Evolutionary conservation across 2,329 filamentous ascomycete genomes (phyloP).

Genomic region (Zasmidium citrigriseum): DNA sequence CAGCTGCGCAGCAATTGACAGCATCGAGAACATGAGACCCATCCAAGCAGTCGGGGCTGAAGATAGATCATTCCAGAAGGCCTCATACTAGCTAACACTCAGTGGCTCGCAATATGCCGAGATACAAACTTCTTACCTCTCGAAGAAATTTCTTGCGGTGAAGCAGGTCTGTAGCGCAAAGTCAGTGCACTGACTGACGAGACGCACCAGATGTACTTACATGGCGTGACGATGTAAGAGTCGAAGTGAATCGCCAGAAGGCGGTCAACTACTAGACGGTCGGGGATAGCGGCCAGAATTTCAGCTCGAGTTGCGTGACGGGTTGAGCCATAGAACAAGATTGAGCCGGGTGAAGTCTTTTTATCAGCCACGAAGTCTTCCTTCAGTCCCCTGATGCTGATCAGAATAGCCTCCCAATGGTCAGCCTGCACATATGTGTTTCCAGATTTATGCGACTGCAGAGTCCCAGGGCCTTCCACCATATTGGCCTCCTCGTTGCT

Average conservation of each 20-base stretch:
- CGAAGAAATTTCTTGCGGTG: constrained; percentile 4
- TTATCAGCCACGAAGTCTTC: not conserved
- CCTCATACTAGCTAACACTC: constrained; percentile 38
- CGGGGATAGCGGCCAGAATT: constrained; percentile 4
- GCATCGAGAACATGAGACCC: constrained; percentile 44
- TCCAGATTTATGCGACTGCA: not conserved
- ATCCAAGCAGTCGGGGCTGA: constrained; percentile 45
- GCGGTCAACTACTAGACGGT: constrained; percentile 4
- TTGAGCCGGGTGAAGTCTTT: not conserved
- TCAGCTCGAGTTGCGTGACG: not conserved
- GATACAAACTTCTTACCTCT: constrained; percentile 7
- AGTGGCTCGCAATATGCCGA: not conserved
- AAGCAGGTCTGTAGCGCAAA: not conserved
- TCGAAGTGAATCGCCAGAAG: constrained; percentile 5
- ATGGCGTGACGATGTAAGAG: constrained; percentile 3
- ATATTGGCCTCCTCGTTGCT: constrained; percentile 2
- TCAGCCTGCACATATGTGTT: not conserved
- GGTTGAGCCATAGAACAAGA: not conserved
- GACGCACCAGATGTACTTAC: not conserved
- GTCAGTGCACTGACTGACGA: not conserved
- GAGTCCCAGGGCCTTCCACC: not conserved
- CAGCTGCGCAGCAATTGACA: constrained; percentile 25
- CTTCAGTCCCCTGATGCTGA: constrained; percentile 5
- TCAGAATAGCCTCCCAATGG: constrained; percentile 8
- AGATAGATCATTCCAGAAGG: constrained; percentile 45